These are phyloP conservation scores for Rhytidhysteron rufulum DNA, from an alignment of 2,329 filamentous ascomycete genomes.

Conservation along the genomic window DNA sequence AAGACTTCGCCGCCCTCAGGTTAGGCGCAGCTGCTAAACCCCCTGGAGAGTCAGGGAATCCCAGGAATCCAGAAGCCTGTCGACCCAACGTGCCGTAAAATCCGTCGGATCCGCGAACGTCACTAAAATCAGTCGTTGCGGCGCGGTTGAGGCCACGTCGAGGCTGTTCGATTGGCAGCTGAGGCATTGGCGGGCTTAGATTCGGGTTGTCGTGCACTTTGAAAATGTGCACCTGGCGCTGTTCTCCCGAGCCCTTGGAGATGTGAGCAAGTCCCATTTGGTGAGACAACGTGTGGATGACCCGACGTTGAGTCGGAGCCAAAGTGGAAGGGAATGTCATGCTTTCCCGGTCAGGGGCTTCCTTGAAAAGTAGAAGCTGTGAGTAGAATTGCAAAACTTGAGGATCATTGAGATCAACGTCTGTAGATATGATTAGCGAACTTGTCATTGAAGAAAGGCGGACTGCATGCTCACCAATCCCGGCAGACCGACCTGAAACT, in stretches of 20 bases:
- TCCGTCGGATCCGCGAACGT: conserved; percentile 68
- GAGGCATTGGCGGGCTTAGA: conserved; percentile 60
- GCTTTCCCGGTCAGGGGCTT: conserved; percentile 71
- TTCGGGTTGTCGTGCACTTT: conserved; percentile 59
- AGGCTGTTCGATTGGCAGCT: conserved; percentile 66
- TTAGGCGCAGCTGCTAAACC: conserved; percentile 69
- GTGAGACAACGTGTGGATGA: conserved; percentile 90
- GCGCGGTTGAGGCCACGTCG: conserved; percentile 85
- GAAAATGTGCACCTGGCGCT: conserved; percentile 86
- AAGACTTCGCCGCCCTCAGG: conserved; percentile 90
- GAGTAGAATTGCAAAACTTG: conserved; percentile 85
- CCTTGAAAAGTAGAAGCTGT: conserved; percentile 83
- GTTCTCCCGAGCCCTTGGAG: conserved; percentile 82
- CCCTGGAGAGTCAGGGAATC: conserved; percentile 69
- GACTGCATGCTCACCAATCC: conserved; percentile 38
- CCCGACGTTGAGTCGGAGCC: conserved; percentile 78
- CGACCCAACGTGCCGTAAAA: conserved; percentile 75
- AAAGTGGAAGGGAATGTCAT: conserved; percentile 80
- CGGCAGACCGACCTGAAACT: conserved; percentile 55
- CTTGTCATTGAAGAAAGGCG: conserved; percentile 11
- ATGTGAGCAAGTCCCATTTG: conserved; percentile 90
- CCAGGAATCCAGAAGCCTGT: conserved; percentile 76
- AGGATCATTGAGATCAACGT: conserved; percentile 89
- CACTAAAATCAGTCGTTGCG: conserved; percentile 95
- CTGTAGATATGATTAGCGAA: conserved; percentile 37